phyloP scores from a whole-genome alignment of 148 eudicot species.

The Camellia granthamiana region DNA sequence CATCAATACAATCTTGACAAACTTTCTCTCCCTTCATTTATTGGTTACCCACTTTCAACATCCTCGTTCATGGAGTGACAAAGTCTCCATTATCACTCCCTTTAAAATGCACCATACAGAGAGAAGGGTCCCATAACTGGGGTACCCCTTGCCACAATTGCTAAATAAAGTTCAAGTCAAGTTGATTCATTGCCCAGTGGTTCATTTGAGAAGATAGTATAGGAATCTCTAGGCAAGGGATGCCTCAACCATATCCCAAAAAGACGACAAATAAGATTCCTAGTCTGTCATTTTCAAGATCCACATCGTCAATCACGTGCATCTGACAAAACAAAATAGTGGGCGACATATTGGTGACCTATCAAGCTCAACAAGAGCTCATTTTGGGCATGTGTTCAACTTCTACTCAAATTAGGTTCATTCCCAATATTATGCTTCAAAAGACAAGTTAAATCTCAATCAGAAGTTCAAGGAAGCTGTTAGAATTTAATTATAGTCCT shows the following conservation, averaged over 20 bases:
- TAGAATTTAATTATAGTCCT: neutral
- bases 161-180: constrained; percentile 8
- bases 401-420: constrained; percentile 1
- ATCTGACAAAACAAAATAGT: constrained; percentile 4
- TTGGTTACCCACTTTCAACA: constrained; percentile 24
- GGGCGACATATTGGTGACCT: constrained; percentile 10
- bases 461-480: neutral
- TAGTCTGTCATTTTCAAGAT: constrained; percentile 22
- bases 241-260: constrained; percentile 14
- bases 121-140: constrained; percentile 25
- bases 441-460: neutral
- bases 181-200: constrained; percentile 3
- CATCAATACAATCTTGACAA: constrained; percentile 25
- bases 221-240: constrained; percentile 14
- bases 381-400: neutral
- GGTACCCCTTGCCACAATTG: constrained; percentile 4
- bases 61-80: constrained; percentile 41
- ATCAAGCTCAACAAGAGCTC: constrained; percentile 8
- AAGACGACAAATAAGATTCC: constrained; percentile 27
- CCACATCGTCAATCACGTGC: constrained; percentile 10
- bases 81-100: constrained; percentile 28
- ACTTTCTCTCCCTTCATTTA: constrained; percentile 25
- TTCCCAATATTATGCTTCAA: neutral
- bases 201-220: constrained; percentile 13
- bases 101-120: constrained; percentile 18